Percentiles rank a stretch among this genome's conserved stretches.
These are phyloP conservation scores for Fagopyrum tataricum DNA, from an alignment of 148 eudicot species.

Conservation along the genomic window DNA sequence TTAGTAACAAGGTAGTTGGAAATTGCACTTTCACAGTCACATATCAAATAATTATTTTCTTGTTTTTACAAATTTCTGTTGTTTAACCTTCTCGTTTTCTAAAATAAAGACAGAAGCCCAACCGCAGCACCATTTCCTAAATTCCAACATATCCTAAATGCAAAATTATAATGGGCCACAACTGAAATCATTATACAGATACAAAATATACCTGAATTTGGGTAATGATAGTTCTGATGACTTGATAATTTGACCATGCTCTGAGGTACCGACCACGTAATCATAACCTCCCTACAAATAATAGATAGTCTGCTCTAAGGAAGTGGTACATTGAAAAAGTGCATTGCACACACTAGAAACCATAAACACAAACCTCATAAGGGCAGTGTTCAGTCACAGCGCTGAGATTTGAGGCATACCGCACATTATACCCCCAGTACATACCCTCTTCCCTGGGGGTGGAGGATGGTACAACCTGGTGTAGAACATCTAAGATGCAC, in stretches of 20 bases:
- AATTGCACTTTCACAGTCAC: neutral
- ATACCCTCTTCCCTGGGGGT: slow-evolving; percentile 64
- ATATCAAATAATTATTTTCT: neutral
- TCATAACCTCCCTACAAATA: slow-evolving; percentile 78
- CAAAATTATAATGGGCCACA: neutral
- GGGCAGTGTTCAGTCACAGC: slow-evolving; percentile 66
- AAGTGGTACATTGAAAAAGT: neutral
- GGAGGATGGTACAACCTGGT: slow-evolving; percentile 61
- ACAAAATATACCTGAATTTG: slow-evolving; percentile 53
- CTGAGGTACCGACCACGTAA: slow-evolving; percentile 93
- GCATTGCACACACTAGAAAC: neutral
- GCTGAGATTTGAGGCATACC: slow-evolving; percentile 87
- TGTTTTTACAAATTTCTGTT: neutral
- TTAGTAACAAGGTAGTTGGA: neutral
- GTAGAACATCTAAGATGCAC: slow-evolving; percentile 33
- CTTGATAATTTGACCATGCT: slow-evolving; percentile 72
- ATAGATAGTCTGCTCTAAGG: neutral
- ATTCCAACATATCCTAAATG: neutral
- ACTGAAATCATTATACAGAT: neutral
- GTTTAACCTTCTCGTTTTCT: no score
- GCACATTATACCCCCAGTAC: slow-evolving; percentile 97
- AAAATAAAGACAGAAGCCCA: neutral
- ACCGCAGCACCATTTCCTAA: neutral
- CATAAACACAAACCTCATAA: slow-evolving; percentile 67
- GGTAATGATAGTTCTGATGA: slow-evolving; percentile 80